Percentiles rank a stretch among this genome's conserved stretches.
These are phyloP conservation scores for Candida boleticola DNA, from an alignment of 805 yeast genomes.

Conservation along the genomic window DNA sequence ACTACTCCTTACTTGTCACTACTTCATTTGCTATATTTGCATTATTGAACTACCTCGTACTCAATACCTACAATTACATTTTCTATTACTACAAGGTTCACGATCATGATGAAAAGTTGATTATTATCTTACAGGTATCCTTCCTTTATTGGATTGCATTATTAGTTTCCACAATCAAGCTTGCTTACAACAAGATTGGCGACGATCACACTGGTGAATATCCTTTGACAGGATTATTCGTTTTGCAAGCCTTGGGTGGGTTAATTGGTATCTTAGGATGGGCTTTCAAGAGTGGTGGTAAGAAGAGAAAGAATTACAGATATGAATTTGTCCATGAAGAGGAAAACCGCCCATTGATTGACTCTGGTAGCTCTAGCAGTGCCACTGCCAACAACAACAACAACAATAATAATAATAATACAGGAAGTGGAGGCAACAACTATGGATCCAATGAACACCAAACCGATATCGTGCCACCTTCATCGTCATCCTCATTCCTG, in stretches of 20 bases:
- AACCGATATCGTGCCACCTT: neutral
- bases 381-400: too few relatives aligned
- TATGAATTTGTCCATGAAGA: slow-evolving; percentile 6
- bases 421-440: slow-evolving; percentile 7
- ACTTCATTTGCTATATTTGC: slow-evolving; percentile 47
- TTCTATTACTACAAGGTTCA: slow-evolving; percentile 31
- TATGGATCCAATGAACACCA: slow-evolving; percentile 16
- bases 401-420: slow-evolving; percentile 1
- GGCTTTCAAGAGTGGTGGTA: slow-evolving; percentile 23
- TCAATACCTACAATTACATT: slow-evolving; percentile 43
- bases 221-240: slow-evolving; percentile 44
- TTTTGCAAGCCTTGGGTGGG: slow-evolving; percentile 45
- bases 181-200: slow-evolving; percentile 38
- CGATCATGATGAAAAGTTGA: slow-evolving; percentile 44
- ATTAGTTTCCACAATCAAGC: slow-evolving; percentile 45
- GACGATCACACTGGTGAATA: slow-evolving; percentile 56
- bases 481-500: slow-evolving; percentile 22
- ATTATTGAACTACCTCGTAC: slow-evolving; percentile 52
- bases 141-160: slow-evolving; percentile 56
- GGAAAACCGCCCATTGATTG: slow-evolving; percentile 34
- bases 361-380: slow-evolving; percentile 5
- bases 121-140: slow-evolving; percentile 48
- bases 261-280: slow-evolving; percentile 54
- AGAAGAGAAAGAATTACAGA: slow-evolving; percentile 4
- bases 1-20: slow-evolving; percentile 30